Conservation (phyloP, 2,329 filamentous ascomycete genomes). For the Graphilbum ipis-grandicollis region DNA sequence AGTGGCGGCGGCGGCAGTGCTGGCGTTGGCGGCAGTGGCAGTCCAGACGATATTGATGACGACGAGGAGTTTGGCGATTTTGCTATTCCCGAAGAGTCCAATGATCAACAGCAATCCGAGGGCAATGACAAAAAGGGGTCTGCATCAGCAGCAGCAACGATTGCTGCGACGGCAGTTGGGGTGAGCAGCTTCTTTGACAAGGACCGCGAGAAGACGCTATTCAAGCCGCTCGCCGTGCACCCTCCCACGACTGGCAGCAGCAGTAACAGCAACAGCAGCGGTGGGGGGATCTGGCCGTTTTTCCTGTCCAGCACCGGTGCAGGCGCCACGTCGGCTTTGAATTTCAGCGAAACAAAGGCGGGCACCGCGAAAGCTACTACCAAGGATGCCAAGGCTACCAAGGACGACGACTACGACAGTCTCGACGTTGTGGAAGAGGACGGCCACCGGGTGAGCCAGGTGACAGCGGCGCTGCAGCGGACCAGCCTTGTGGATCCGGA, state of each 20-base stretch:
- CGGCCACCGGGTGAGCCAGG: conserved; percentile 23
- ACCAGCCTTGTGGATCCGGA: conserved; percentile 44
- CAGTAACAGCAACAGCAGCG: not conserved
- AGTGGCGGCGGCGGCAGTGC: conserved; percentile 17
- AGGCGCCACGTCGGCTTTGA: conserved; percentile 3
- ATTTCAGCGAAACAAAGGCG: not conserved
- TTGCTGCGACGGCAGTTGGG: conserved; percentile 3
- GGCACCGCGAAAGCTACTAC: not conserved
- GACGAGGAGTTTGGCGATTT: conserved; percentile 55
- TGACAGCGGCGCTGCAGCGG: conserved; percentile 33
- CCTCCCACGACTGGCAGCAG: conserved; percentile 15
- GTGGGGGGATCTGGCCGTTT: conserved; percentile 37
- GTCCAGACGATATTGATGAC: conserved; percentile 36
- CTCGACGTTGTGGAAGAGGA: conserved; percentile 19
- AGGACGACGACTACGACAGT: conserved; percentile 12
- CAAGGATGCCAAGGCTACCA: not conserved
- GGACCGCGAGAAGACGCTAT: conserved; percentile 24
- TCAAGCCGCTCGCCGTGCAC: conserved; percentile 37
- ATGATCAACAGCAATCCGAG: too few species aligned
- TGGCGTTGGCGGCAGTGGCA: conserved; percentile 24
- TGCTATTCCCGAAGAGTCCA: conserved; percentile 38
- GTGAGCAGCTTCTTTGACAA: conserved; percentile 10
- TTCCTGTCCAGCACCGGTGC: conserved; percentile 7
- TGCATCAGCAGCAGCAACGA: not conserved
- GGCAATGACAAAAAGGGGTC: conserved; percentile 6